Base-by-base conservation (phyloP, 2,329 filamentous ascomycete genomes). In the Huntiella moniliformis region DNA sequence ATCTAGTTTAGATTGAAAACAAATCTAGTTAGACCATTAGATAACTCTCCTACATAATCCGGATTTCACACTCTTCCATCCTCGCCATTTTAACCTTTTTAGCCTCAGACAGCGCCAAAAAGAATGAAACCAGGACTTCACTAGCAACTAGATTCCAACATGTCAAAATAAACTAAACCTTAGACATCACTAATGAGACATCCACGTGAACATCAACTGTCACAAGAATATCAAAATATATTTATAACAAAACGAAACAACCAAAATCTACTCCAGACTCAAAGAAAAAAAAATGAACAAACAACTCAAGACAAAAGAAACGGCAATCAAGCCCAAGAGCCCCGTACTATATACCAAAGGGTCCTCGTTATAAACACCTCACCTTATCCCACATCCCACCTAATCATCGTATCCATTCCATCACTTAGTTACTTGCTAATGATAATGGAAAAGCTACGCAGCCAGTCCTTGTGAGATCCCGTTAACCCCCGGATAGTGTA, bases 401-500 rank as follows among this genome's bases (percentile, higher is more conserved):
- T 28, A 28, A 8, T 8, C 2, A 28, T 8, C 22, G 8, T 28
- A 28, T 28, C 22, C 17, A n/a, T 22, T 41, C 10, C 38, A 32
- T 4, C 5, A 33, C 28, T 43, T 58, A 28, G 22, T 28, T 28
- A 52, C 41, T 45, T 49, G 17, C 46, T 62, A 46, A 66, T 82
- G 55, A 96, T 77, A 47, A 94, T 67, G 6, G 82, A 80, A 59
- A 95, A 84, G 3, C 82, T 82, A 58, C 94, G 85, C 16, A 95
- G 65, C 84, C 84, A 93, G 42, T 72, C 59, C 34, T 71, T 85
- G 56, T 77, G 83, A 44, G 82, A 83, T 47, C 91, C 91, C 8
- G 83, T 81, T 52, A 96, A 71, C 49, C 91, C 91, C 51, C 82
- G 87, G 56, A 96, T 79, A 53, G 71, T 83, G 63, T 91, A 95